A percentile compares a stretch with the other conserved stretches of the same genome.
Evolutionary conservation across 352 stramenopile genomes (phyloP).

Genomic region (Pythium brassicae): DNA sequence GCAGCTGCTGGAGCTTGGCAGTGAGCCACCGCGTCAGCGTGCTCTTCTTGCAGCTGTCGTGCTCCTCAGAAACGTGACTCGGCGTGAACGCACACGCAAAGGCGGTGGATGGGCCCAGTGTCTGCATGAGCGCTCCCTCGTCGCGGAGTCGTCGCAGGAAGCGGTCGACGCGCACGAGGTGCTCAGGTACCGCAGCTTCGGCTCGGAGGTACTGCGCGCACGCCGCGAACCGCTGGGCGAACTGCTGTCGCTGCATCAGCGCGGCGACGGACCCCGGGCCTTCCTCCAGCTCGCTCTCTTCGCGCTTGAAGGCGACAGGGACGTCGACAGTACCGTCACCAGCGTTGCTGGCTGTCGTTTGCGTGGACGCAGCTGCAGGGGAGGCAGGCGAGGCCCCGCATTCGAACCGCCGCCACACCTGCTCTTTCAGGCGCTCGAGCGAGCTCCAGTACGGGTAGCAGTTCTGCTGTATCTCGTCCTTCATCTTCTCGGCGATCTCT

Average conservation of each 20-base stretch:
- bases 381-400: neutral
- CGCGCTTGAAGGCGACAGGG: neutral
- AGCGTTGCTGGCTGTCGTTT: neutral
- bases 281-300: constrained; percentile 2
- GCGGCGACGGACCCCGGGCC: neutral
- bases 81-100: constrained; percentile 22
- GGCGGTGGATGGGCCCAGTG: neutral
- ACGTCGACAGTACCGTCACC: neutral
- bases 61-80: neutral
- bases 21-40: constrained; percentile 28
- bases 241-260: neutral
- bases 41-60: constrained; percentile 17
- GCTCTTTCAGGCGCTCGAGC: constrained; percentile 30
- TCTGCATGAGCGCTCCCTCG: constrained; percentile 26
- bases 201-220: constrained; percentile 9
- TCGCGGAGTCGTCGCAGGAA: constrained; percentile 28
- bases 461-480: constrained; percentile 30
- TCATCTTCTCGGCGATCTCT: constrained; percentile 44
- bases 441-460: constrained; percentile 45
- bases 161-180: constrained; percentile 12
- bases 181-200: neutral
- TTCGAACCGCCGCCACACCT: constrained; percentile 23
- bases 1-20: constrained; percentile 33
- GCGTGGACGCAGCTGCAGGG: neutral
- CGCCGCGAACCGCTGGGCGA: neutral